phyloP scores from a whole-genome alignment of 768 basidiomycete species.

The Mycena epipterygia region DNA sequence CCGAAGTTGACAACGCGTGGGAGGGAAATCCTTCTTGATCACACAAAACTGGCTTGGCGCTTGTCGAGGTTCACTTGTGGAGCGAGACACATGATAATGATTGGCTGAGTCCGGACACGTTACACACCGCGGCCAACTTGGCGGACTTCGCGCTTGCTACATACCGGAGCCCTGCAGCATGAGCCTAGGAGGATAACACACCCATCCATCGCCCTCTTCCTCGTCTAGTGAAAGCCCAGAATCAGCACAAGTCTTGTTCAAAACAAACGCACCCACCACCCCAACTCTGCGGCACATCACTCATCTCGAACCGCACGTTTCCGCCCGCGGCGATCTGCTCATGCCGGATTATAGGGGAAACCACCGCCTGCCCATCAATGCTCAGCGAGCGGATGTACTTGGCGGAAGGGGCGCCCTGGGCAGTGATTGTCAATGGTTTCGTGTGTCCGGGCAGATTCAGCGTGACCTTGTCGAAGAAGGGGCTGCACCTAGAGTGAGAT shows the following conservation, averaged over 20 bases:
- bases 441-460: constrained; percentile 64
- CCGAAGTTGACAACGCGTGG: too few species aligned
- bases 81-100: too few species aligned
- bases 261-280: constrained; percentile 30
- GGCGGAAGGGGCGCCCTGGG: constrained; percentile 68
- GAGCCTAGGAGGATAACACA: background rate
- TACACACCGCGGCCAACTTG: background rate
- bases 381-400: constrained; percentile 73
- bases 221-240: background rate
- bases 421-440: constrained; percentile 62
- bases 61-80: too few species aligned
- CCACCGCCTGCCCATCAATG: constrained; percentile 64
- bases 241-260: background rate
- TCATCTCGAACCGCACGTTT: constrained; percentile 76
- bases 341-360: constrained; percentile 68
- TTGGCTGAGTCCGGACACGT: too few species aligned
- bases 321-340: constrained; percentile 72
- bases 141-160: background rate
- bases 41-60: too few species aligned
- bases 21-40: too few species aligned
- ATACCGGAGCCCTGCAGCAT: background rate
- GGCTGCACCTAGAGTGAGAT: constrained; percentile 43
- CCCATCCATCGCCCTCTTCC: background rate
- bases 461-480: constrained; percentile 66
- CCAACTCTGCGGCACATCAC: constrained; percentile 61